Conservation (phyloP, 352 stramenopile genomes). For the Phytophthora parvispora region DNA sequence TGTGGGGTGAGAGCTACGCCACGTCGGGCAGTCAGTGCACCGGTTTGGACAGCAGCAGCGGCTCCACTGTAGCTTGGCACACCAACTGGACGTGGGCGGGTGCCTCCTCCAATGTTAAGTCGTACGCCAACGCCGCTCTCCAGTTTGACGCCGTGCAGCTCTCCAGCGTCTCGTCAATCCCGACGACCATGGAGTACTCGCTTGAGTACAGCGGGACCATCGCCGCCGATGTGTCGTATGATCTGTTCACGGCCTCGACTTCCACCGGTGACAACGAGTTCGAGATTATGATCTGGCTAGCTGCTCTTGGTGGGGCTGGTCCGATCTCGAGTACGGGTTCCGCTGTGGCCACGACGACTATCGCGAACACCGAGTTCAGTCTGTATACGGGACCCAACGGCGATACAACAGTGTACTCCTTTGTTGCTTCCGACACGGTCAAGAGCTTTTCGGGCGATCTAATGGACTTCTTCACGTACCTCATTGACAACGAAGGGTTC, state of each 20-base stretch:
- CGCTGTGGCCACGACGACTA: constrained; percentile 28
- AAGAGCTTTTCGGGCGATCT: constrained; percentile 40
- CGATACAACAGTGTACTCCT: constrained; percentile 46
- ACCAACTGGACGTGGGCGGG: constrained; percentile 44
- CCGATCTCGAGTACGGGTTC: constrained; percentile 46
- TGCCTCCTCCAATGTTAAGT: constrained; percentile 43
- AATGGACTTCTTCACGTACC: constrained; percentile 44
- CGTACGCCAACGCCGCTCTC: constrained; percentile 52
- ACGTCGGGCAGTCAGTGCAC: constrained; percentile 53
- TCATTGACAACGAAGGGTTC: constrained; percentile 32
- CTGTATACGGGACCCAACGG: constrained; percentile 42
- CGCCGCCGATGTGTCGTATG: constrained; percentile 49
- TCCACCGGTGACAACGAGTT: constrained; percentile 34
- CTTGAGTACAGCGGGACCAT: constrained; percentile 37
- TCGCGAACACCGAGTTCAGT: constrained; percentile 24
- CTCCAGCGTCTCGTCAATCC: constrained; percentile 42
- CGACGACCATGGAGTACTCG: constrained; percentile 41
- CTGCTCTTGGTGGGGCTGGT: constrained; percentile 36
- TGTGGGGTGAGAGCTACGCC: constrained; percentile 41
- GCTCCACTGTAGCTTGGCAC: constrained; percentile 41
- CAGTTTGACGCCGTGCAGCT: constrained; percentile 44
- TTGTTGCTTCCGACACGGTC: constrained; percentile 32
- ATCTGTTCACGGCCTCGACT: constrained; percentile 47
- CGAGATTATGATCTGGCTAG: constrained; percentile 62
- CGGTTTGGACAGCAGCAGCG: constrained; percentile 35